Base-by-base conservation (phyloP, 1,139 yeast species). In the Hemisphaericaspora xylofermentans region DNA sequence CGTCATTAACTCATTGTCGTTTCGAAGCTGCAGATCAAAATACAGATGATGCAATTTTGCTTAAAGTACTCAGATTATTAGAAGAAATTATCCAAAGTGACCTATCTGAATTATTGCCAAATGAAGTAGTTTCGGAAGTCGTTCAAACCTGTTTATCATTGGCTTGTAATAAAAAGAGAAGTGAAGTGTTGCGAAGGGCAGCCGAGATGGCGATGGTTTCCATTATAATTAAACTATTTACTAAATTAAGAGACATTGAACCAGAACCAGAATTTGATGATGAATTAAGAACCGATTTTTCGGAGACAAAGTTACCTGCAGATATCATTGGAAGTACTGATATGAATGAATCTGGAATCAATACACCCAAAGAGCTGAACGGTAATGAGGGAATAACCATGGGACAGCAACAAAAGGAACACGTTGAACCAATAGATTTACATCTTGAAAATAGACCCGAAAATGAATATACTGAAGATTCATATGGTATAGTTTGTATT, bases 21-120 rank as follows among this genome's bases (percentile, higher is more conserved):
- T 94, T 93, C 59, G 98, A 93, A 65, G 96, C 96, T 1, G 87
- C 95, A 0, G 97, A 91, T 57, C 96, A 89, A 58, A 79, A 84
- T 33, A 84, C 91, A 32, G 98, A 94, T 63, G 98, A 94, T 57
- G 88, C 95, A 0, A 94, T 94, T 4, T 68, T 94, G 40, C 71
- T 91, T 40, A 88, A 88, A 55, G 95, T 94, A 18, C 75, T 94
- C 50, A 71, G 85, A 34, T 68, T 93, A 30, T 71, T 93, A 59
- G 94, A 88, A 52, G 66, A 71, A 32, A 74, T 91, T 25, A 76
- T 89, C 24, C 71, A 73, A 14, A 80, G 93, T n/a, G 74, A 76
- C 1, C 70, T 84, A 36, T 84, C 91, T 12, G 73, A 71, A 26
- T 57, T 80, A 15, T 66, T 93, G 37, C 80, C 93, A 1, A 93